Base-by-base conservation (phyloP, 805 yeast genomes). In the Priceomyces carsonii region DNA sequence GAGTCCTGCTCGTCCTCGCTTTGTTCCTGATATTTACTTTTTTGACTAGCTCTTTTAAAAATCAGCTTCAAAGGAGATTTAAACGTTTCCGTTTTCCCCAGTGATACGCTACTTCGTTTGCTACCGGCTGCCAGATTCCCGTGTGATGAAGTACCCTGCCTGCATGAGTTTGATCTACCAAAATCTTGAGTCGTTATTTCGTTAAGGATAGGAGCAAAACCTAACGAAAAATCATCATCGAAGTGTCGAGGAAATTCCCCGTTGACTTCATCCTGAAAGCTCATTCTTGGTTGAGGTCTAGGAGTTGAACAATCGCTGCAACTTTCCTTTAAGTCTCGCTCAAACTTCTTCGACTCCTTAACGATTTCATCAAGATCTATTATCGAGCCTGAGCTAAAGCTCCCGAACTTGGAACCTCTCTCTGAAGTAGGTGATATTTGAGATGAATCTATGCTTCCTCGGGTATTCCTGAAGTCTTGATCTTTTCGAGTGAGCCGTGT, bases 321-420 rank as follows among this genome's bases (percentile, higher is more conserved):
- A 9, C 17, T 29, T 10, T 19, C 33, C 16, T 18, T 29, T 19
- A 29, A 12, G n/a, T 13, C 16, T 21, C 24, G 17, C 9, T 29
- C 23, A 27, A 30, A 34, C 10, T 18, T 22, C 5, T 31, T 26
- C 12, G 38, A 30, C 22, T 34, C 35, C 15, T 18, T 28, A n/a
- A 22, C 25, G 2, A 39, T 33, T n/a, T 26, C 27, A 14, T 39
- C 30, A 10, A 39, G 26, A 21, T 39, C 39, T 10, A 39, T 39
- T 5, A 19, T 13, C 15, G 35, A 19, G 8, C 31, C 25, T 5
- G 37, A 27, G 5, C 14, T 26, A 5, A 15, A 26, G 5, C 17
- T 19, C 14, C 8, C 14, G 8, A n/a, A 12, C 17, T 15, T 26
- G 14, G 14, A 26, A 15, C 29, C 8, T 5, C n/a, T 26, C 5